Conservation (phyloP, 2,329 filamentous ascomycete species). For the Diaporthe eres region DNA sequence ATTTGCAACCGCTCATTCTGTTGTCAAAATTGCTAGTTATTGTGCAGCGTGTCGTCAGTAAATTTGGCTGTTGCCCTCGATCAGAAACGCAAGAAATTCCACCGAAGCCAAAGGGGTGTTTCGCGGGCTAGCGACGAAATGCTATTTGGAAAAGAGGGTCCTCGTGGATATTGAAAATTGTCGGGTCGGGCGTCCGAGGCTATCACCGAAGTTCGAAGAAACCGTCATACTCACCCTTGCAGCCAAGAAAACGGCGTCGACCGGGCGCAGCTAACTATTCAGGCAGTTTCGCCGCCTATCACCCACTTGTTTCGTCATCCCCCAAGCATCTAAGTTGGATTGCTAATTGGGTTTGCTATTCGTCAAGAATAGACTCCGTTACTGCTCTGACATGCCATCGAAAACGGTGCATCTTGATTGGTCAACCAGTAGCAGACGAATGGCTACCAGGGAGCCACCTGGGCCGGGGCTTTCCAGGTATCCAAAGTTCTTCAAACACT, state of each 20-base stretch:
- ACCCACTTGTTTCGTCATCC: background rate
- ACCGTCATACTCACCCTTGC: background rate
- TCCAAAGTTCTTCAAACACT: too few relatives aligned
- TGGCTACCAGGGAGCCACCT: too few relatives aligned
- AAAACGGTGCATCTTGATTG: too few relatives aligned
- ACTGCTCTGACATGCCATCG: too few relatives aligned
- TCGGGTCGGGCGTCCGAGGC: constrained; percentile 27
- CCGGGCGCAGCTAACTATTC: background rate
- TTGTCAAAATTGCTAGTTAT: too few relatives aligned
- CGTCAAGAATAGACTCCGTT: too few relatives aligned
- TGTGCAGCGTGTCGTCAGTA: background rate
- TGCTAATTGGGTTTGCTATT: too few relatives aligned
- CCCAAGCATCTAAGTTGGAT: too few relatives aligned
- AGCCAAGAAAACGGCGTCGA: constrained; percentile 12
- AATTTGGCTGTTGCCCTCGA: background rate
- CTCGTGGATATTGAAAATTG: constrained; percentile 4
- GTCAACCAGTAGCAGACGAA: too few relatives aligned
- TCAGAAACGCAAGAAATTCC: background rate
- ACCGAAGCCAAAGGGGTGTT: background rate
- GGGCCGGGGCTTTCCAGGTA: too few relatives aligned
- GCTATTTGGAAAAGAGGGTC: constrained; percentile 14
- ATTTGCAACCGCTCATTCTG: too few relatives aligned
- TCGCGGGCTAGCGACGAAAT: background rate
- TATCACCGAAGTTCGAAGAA: constrained; percentile 14
- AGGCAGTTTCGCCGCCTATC: background rate